phyloP scores from a whole-genome alignment of 2,329 filamentous ascomycete genomes.

The Pleomassaria siparia region DNA sequence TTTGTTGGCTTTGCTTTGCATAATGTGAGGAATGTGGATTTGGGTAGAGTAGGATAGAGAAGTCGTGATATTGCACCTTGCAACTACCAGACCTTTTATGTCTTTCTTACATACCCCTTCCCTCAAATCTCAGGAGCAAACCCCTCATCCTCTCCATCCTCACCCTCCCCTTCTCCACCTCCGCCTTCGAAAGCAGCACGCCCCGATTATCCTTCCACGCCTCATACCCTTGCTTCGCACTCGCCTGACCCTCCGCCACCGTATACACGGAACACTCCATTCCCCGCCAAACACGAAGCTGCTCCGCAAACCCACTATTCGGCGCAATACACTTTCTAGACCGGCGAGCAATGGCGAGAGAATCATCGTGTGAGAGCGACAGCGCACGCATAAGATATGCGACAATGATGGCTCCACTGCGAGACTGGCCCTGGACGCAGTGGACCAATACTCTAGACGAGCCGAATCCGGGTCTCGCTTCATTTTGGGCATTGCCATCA shows the following conservation, averaged over 20 bases:
- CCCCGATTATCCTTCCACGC: slow-evolving; percentile 4
- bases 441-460: slow-evolving; percentile 14
- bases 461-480: not conserved
- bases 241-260: not conserved
- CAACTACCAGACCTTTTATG: too few species aligned
- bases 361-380: slow-evolving; percentile 6
- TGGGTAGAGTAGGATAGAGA: too few species aligned
- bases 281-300: slow-evolving; percentile 14
- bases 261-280: slow-evolving; percentile 5
- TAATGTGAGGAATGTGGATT: too few species aligned
- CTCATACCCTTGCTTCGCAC: not conserved
- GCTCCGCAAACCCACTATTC: slow-evolving; percentile 20
- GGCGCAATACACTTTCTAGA: slow-evolving; percentile 7
- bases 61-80: too few species aligned
- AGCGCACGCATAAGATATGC: slow-evolving; percentile 19
- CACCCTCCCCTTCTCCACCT: not conserved
- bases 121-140: not conserved
- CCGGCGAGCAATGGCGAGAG: slow-evolving; percentile 8
- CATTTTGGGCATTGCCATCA: not conserved
- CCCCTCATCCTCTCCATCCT: not conserved
- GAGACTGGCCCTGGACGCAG: slow-evolving; percentile 17
- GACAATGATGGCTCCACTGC: slow-evolving; percentile 13
- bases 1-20: too few species aligned
- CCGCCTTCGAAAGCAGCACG: not conserved
- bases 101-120: too few species aligned